phyloP scores from a whole-genome alignment of 495 filamentous ascomycete genomes.

The Penicillium diatomitis region DNA sequence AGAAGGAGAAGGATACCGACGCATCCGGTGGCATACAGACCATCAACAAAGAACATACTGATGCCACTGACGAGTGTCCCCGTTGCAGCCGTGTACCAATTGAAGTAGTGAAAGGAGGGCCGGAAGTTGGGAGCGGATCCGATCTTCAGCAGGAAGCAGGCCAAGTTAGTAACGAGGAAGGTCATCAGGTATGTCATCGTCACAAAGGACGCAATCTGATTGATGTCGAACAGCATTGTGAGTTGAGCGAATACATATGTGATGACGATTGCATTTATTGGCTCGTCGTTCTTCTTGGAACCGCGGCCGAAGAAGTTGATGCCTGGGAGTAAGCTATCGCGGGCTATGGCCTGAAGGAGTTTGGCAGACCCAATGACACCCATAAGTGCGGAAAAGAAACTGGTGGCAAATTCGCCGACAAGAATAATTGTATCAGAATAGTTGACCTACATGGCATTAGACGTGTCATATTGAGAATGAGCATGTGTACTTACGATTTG shows the following conservation, averaged over 20 bases:
- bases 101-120: constrained; percentile 82
- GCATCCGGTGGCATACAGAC: constrained; percentile 66
- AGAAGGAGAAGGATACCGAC: constrained; percentile 64
- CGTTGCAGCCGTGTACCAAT: constrained; percentile 68
- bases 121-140: constrained; percentile 90
- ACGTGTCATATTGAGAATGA: not conserved
- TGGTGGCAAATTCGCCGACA: constrained; percentile 71
- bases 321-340: constrained; percentile 72
- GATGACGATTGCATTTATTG: constrained; percentile 64
- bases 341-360: constrained; percentile 72
- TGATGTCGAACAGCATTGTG: constrained; percentile 76
- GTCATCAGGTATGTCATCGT: constrained; percentile 83
- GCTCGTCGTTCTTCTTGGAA: constrained; percentile 65
- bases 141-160: constrained; percentile 81
- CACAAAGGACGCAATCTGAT: constrained; percentile 79
- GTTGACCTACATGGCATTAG: constrained; percentile 44
- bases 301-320: constrained; percentile 68
- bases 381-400: constrained; percentile 81
- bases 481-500: constrained; percentile 45
- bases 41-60: constrained; percentile 88
- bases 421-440: constrained; percentile 63
- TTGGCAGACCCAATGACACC: constrained; percentile 84
- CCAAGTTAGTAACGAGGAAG: constrained; percentile 59
- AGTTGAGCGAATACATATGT: constrained; percentile 70
- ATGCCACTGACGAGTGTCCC: constrained; percentile 65